These are phyloP conservation scores for Cutaneotrichosporon sp. DNA, from an alignment of 1,284 basidiomycete species.

Conservation along the genomic window DNA sequence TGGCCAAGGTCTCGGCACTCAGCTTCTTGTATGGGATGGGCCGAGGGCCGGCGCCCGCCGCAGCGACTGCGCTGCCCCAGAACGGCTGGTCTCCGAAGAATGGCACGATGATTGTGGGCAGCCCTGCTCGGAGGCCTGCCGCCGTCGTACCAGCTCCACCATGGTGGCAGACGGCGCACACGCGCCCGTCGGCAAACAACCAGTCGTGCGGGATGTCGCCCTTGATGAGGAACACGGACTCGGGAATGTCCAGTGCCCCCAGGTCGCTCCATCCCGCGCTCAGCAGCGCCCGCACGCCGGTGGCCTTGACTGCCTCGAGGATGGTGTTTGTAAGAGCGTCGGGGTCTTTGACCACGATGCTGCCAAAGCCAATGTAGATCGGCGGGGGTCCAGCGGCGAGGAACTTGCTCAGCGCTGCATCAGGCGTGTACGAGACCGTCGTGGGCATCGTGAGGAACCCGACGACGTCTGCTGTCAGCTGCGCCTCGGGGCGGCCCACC, in stretches of 20 bases:
- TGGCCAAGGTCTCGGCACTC: constrained; percentile 58
- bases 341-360: constrained; percentile 65
- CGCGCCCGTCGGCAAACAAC: constrained; percentile 62
- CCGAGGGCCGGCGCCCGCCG: constrained; percentile 64
- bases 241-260: constrained; percentile 56
- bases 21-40: constrained; percentile 63
- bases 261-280: constrained; percentile 65
- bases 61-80: constrained; percentile 63
- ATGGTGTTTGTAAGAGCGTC: constrained; percentile 59
- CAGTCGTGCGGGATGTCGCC: constrained; percentile 67
- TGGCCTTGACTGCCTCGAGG: constrained; percentile 60
- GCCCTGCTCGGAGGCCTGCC: constrained; percentile 63
- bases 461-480: constrained; percentile 58
- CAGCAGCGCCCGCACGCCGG: constrained; percentile 62
- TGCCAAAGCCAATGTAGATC: constrained; percentile 64
- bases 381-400: constrained; percentile 60
- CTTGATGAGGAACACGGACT: constrained; percentile 62
- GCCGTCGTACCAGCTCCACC: constrained; percentile 70
- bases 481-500: constrained; percentile 51
- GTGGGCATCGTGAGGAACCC: constrained; percentile 57
- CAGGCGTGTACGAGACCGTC: constrained; percentile 2
- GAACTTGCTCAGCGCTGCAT: constrained; percentile 57
- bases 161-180: constrained; percentile 70
- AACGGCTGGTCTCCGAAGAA: constrained; percentile 70
- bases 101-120: constrained; percentile 67